Conservation (phyloP, 192 early-diverging fungal genomes). For the Linnemannia exigua region DNA sequence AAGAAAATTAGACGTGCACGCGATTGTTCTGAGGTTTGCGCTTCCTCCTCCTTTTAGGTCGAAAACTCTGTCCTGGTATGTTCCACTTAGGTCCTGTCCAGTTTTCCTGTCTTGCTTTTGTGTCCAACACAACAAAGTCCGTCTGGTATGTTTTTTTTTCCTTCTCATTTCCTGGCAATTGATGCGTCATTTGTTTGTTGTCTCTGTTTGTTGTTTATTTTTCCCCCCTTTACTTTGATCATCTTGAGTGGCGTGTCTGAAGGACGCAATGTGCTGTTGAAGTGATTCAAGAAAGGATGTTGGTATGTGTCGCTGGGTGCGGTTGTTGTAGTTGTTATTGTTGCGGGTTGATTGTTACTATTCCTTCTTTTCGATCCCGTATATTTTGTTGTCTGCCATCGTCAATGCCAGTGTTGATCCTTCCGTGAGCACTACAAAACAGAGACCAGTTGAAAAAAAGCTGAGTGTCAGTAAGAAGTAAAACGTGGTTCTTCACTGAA, state of each 20-base stretch:
- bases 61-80: no score
- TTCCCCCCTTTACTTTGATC: neutral
- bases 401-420: slow-evolving; percentile 48
- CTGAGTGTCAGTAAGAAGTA: neutral
- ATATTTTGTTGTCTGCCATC: slow-evolving; percentile 58
- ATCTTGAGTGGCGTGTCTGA: no score
- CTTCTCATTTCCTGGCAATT: neutral
- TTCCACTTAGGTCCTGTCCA: no score
- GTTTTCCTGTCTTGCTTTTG: no score
- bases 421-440: slow-evolving; percentile 41
- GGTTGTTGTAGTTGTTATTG: neutral
- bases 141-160: neutral
- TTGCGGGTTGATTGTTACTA: neutral
- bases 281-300: neutral
- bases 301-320: neutral
- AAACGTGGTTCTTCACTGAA: no score
- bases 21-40: no score
- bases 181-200: neutral
- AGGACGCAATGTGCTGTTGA: neutral
- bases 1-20: no score
- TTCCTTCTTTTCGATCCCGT: slow-evolving; percentile 42
- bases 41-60: no score
- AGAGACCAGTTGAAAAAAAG: neutral
- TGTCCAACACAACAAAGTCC: no score
- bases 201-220: neutral